Percentiles rank a stretch among this genome's conserved stretches.
These are phyloP conservation scores for Toxicodendron radicans DNA, from an alignment of 345 rosid species.

Conservation along the genomic window DNA sequence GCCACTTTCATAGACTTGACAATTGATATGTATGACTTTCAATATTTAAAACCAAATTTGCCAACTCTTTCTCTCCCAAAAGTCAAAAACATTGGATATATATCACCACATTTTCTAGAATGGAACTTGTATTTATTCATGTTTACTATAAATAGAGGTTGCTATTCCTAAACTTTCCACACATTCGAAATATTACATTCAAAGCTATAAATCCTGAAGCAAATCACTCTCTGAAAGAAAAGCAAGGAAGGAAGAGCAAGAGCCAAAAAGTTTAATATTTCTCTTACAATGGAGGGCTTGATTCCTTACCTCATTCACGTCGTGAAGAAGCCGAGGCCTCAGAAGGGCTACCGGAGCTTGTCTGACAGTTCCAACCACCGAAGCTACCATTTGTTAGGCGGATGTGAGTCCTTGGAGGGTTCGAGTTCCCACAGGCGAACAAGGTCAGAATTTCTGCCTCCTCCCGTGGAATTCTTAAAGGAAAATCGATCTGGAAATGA, in stretches of 20 bases:
- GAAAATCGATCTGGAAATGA: conserved; percentile 32
- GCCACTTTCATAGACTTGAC: background rate
- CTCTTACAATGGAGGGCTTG: conserved; percentile 64
- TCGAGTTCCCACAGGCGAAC: conserved; percentile 15
- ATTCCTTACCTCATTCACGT: conserved; percentile 62
- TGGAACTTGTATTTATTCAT: background rate
- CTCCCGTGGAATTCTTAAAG: conserved; percentile 26
- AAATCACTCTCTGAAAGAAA: background rate
- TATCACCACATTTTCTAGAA: no score
- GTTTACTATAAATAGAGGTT: background rate
- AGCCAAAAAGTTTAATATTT: background rate
- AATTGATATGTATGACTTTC: background rate
- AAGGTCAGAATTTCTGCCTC: conserved; percentile 52
- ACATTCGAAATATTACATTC: background rate
- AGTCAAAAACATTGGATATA: no score
- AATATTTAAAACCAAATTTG: background rate
- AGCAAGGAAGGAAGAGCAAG: no score
- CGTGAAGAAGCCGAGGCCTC: conserved; percentile 20
- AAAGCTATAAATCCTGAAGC: background rate
- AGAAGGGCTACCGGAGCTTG: background rate
- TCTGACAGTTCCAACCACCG: conserved; percentile 48
- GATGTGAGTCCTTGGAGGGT: conserved; percentile 38
- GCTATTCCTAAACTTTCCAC: background rate
- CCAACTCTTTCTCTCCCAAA: background rate
- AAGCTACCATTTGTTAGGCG: conserved; percentile 59